A percentile compares a stretch with the other conserved stretches of the same genome.
Evolutionary conservation across 208 protist species (phyloP).

Genomic region (Acanthamoeba castellanii): DNA sequence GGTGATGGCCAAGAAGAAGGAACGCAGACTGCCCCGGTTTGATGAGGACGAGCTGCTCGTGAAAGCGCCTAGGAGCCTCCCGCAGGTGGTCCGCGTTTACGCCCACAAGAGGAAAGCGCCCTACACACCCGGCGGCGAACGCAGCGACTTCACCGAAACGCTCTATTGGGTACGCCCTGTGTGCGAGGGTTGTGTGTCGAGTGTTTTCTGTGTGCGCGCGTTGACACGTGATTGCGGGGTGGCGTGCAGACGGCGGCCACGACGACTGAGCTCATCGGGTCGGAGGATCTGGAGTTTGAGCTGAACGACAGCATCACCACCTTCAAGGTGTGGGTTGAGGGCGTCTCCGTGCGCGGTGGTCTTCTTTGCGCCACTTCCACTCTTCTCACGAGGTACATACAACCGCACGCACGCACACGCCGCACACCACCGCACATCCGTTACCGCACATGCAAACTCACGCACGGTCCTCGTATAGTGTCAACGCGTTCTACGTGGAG

Average conservation of each 20-base stretch:
- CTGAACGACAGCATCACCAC: constrained; percentile 37
- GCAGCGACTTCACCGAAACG: constrained; percentile 74
- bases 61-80: background rate
- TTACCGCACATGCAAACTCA: too few relatives aligned
- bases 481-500: constrained; percentile 74
- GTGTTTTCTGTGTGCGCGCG: background rate
- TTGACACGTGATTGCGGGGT: too few relatives aligned
- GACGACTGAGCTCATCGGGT: background rate
- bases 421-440: too few relatives aligned
- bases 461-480: background rate
- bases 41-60: too few relatives aligned
- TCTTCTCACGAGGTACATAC: background rate
- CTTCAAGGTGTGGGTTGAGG: constrained; percentile 21
- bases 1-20: background rate
- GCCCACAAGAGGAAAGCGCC: constrained; percentile 30
- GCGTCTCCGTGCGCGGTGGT: background rate
- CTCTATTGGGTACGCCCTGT: constrained; percentile 48
- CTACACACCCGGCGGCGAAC: background rate
- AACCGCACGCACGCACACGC: too few relatives aligned
- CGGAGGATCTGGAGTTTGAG: background rate
- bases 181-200: background rate
- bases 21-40: background rate
- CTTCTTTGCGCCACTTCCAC: constrained; percentile 5
- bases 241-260: background rate
- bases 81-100: constrained; percentile 37